Evolutionary conservation across 257 asterid species (phyloP).

Genomic region (Solanum infundibuliforme): DNA sequence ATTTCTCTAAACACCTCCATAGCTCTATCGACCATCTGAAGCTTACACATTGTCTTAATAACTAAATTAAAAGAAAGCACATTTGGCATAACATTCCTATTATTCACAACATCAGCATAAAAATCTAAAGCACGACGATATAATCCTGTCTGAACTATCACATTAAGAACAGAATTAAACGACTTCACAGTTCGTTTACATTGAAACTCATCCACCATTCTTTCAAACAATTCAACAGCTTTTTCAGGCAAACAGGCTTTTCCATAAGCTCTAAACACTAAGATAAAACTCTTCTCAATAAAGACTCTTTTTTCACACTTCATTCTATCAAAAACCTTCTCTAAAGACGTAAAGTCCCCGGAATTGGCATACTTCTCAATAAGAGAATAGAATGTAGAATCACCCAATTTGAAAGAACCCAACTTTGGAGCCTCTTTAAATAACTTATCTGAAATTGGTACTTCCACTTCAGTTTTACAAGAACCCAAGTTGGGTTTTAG

Average conservation of each 20-base stretch:
- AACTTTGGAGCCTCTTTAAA: conserved; percentile 33
- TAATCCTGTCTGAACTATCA: conserved; percentile 48
- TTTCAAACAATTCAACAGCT: conserved; percentile 53
- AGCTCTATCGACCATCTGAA: conserved; percentile 46
- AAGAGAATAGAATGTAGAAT: conserved; percentile 71
- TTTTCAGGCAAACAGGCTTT: conserved; percentile 46
- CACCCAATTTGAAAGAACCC: conserved; percentile 75
- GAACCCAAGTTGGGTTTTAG: not conserved
- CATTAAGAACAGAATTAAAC: conserved; percentile 77
- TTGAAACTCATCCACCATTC: conserved; percentile 66
- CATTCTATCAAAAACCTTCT: conserved; percentile 57
- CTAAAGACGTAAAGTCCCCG: conserved; percentile 65
- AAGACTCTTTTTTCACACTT: conserved; percentile 52
- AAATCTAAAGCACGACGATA: conserved; percentile 57
- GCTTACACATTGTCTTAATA: conserved; percentile 64
- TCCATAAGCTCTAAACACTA: conserved; percentile 68
- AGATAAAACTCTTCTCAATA: conserved; percentile 56
- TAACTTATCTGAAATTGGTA: conserved; percentile 44
- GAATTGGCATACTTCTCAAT: conserved; percentile 52
- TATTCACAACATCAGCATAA: conserved; percentile 33
- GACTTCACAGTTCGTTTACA: conserved; percentile 73
- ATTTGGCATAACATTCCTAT: conserved; percentile 39
- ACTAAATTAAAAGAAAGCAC: conserved; percentile 67
- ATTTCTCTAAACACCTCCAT: conserved; percentile 60
- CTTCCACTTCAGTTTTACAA: conserved; percentile 7